Evolutionary conservation across 805 yeast species (phyloP), one percentile per base, ranked within the genome.

Genomic region (Candida tammaniensis): DNA sequence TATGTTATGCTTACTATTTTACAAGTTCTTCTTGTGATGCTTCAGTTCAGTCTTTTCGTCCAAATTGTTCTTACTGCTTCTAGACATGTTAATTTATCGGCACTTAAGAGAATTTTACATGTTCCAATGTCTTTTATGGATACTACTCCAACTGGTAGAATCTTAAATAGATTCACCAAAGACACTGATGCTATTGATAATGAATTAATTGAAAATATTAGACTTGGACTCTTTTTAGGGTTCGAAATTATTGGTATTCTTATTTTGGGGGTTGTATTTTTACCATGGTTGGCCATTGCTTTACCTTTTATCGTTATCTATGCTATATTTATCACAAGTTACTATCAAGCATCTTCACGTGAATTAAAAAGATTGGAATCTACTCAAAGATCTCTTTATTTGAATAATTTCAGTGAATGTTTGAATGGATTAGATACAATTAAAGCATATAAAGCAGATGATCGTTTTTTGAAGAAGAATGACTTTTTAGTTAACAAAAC

Each of bases 101-200:
- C 95, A 0, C 67, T 80, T 32, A 57, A 68, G 29, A 70, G 66
- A 20, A 64, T 87, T 10, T 59, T 87, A 39, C 80, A 79, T 40
- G 80, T 91, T 3, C 94, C 95, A 27, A 84, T 86, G 87, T 60
- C 79, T 1, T 88, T 76, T 52, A 70, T 86, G 60, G 96, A 88
- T 51, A 77, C 86, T 7, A 83, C 94, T 0, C 96, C 96, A 10
- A 71, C 83, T 64, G 96, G 96, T 2, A 70, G 96, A 45, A 80
- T 87, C 39, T 64, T 88, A 55, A 87, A 86, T 59, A 68, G 95
- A 45, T 86, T 86, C 57, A 86, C 95, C 2, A 86, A 86, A 46
- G 96, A 87, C 56, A 82, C 93, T 0, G 95, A 87, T 54, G 78
- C 79, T 6, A 59, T 85, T 53, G 95, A 87, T 51, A 86, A 85